Percentiles rank a stretch among this genome's conserved stretches.
Conservation (phyloP, 2,329 filamentous ascomycete species). For the Botrytis paeoniae region DNA sequence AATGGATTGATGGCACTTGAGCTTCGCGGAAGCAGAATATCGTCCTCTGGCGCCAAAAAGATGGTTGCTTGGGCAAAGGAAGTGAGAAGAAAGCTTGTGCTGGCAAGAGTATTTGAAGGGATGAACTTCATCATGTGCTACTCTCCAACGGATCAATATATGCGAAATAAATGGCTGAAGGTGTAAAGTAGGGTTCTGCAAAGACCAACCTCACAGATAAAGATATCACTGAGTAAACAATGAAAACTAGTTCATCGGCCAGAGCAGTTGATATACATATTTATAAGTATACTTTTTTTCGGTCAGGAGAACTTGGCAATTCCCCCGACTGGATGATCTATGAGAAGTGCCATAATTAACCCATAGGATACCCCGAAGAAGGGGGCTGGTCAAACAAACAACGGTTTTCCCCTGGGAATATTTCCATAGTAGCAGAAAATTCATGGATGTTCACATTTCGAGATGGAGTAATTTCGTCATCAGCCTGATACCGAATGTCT, state of each 20-base stretch:
- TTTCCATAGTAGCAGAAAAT: not conserved
- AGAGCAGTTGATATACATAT: not conserved
- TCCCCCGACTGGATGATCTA: not conserved
- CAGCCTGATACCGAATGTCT: not conserved
- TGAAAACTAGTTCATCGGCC: not conserved
- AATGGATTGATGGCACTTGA: not conserved
- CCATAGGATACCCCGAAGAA: not conserved
- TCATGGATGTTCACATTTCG: not conserved
- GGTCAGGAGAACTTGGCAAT: not conserved
- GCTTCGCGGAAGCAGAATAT: slow-evolving; percentile 4
- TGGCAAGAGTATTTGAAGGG: not conserved
- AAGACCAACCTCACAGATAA: too few species aligned
- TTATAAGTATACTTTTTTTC: not conserved
- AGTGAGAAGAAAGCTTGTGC: not conserved
- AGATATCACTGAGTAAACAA: not conserved
- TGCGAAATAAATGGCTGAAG: not conserved
- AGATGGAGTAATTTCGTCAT: not conserved
- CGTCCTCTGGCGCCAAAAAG: slow-evolving; percentile 2
- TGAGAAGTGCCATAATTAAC: not conserved
- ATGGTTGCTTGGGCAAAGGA: not conserved
- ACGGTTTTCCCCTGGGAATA: not conserved
- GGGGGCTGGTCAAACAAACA: not conserved
- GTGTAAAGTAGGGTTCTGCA: not conserved
- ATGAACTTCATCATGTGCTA: not conserved
- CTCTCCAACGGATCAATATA: not conserved